These are phyloP conservation scores for Globisporangium orthogonon DNA, from an alignment of 352 stramenopile species.

Conservation along the genomic window DNA sequence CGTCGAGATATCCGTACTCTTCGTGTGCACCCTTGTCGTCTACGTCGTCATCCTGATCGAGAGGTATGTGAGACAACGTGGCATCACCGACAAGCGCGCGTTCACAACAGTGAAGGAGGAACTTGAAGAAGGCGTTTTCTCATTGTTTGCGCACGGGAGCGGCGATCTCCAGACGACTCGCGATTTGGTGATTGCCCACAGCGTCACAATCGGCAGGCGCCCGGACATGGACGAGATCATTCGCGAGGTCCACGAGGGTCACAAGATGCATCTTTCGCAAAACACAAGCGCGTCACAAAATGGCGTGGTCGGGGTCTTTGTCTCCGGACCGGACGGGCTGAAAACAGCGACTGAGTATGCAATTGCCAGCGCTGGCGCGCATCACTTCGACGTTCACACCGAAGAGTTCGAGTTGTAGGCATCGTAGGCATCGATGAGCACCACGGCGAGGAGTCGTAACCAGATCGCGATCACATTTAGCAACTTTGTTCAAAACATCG, in stretches of 20 bases:
- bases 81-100: background rate
- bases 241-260: conserved; percentile 14
- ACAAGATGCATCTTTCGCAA: conserved; percentile 3
- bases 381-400: background rate
- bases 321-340: background rate
- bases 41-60: conserved; percentile 8
- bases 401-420: background rate
- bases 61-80: conserved; percentile 2
- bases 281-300: background rate
- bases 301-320: background rate
- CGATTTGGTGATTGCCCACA: conserved; percentile 22
- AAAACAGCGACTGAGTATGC: background rate
- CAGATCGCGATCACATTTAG: no score
- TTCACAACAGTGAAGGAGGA: background rate
- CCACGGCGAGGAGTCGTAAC: no score
- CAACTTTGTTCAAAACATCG: no score
- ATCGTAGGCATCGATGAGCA: no score
- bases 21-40: conserved; percentile 4
- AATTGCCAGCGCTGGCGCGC: background rate
- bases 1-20: conserved; percentile 21
- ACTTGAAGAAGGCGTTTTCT: background rate
- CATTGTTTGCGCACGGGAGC: background rate
- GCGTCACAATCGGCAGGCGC: conserved; percentile 20
- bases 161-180: conserved; percentile 18
- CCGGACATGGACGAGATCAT: conserved; percentile 29